Base-by-base conservation (phyloP, 768 basidiomycete genomes). In the Asterophora lycoperdoides region DNA sequence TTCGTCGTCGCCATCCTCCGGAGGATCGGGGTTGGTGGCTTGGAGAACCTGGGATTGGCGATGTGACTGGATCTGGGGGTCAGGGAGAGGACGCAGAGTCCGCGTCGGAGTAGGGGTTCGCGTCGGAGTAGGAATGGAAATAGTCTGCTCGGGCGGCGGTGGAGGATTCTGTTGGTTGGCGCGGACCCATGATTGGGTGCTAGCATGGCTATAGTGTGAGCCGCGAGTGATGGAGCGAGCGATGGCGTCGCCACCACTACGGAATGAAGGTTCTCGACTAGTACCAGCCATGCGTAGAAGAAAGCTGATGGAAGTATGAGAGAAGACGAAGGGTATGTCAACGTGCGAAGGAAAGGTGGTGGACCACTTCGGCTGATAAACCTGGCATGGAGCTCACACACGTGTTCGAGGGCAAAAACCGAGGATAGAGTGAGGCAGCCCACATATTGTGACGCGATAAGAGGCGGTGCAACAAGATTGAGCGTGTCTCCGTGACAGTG, bases 131-230 rank as follows among this genome's bases (percentile, higher is more conserved):
- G 59, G 37, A 37, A 51, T 9, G 38, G 46, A 44, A 10, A 45
- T 48, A 5, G 49, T 26, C 23, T 54, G 51, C 19, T 56, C 54
- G 46, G 60, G 67, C 19, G 63, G 64, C 13, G 59, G 66, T 20
- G 66, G 66, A 15, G 58, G 64, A 48, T 66, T 58, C 35, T 64
- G 61, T 38, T 68, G 68, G 51, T 58, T 66, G 9, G 63, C 62
- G n/a, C 66, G 51, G 1, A 69, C 64, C 72, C 72, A 73, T 15
- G 72, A 71, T 33, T 60, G 61, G 7, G 70, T 69, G 53, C 68
- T 70, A 26, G 48, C 47, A 47, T 56, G 56, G 26, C 53, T 61
- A 28, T 62, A 52, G 38, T 57, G 52, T 0, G 56, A 58, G 17
- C 56, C 55, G n/a, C 54, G 55, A 14, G 59, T 58, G 40, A 48